These are phyloP conservation scores for Volvariella volvacea DNA, from an alignment of 1,284 basidiomycete species.

Conservation along the genomic window DNA sequence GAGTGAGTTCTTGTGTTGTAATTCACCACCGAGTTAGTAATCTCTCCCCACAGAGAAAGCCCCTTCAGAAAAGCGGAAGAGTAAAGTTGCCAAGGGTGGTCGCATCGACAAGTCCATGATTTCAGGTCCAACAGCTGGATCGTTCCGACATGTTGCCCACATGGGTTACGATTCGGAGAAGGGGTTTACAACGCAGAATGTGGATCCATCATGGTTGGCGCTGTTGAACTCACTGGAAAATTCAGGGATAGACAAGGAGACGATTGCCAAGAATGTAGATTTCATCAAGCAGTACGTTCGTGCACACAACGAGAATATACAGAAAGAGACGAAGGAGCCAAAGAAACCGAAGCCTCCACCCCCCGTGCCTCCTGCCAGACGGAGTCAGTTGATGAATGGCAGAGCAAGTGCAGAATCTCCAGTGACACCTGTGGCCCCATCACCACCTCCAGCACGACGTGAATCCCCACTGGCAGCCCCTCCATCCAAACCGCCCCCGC, in stretches of 20 bases:
- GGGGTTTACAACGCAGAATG: constrained; percentile 82
- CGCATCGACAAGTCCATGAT: constrained; percentile 91
- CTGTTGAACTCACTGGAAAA: constrained; percentile 69
- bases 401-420: constrained; percentile 22
- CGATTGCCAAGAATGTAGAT: constrained; percentile 73
- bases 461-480: constrained; percentile 17
- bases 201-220: constrained; percentile 90
- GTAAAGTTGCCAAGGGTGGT: constrained; percentile 42
- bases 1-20: constrained; percentile 21
- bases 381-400: constrained; percentile 25
- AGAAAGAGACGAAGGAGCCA: constrained; percentile 18
- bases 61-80: constrained; percentile 53
- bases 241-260: constrained; percentile 74
- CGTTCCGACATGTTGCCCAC: constrained; percentile 89
- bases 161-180: constrained; percentile 90
- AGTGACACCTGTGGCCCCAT: constrained; percentile 20
- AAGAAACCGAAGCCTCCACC: constrained; percentile 59
- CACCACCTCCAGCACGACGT: constrained; percentile 15
- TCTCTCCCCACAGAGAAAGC: constrained; percentile 21
- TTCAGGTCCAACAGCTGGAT: constrained; percentile 71
- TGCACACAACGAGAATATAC: constrained; percentile 37
- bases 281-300: constrained; percentile 87
- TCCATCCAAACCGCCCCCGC: constrained; percentile 18
- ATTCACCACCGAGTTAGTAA: neutral
- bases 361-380: constrained; percentile 20